Evolutionary conservation across 495 filamentous ascomycete genomes (phyloP), one percentile per base, ranked within the genome.

Genomic region (Opeltia flavorubescens): DNA sequence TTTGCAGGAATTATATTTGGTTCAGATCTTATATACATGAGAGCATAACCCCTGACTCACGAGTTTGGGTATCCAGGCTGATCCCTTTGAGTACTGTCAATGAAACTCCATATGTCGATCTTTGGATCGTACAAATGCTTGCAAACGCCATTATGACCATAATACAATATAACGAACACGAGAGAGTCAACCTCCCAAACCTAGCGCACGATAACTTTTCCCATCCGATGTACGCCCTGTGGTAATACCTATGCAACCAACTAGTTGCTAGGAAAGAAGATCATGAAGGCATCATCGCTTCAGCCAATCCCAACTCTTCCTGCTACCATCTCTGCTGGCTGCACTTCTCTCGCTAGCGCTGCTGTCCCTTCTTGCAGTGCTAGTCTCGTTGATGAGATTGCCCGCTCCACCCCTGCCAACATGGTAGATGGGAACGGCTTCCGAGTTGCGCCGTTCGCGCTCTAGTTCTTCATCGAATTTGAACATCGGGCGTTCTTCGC

Each of bases 401-500:
- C 87, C 91, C 28, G 82, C 83, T 43, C 91, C 91, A 33, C 91
- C 91, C 27, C 89, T 77, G 34, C 91, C 91, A 45, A 91, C 81
- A 58, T 91, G 80, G 67, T 79, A 86, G 38, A 86, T 74, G 21
- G 78, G 77, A 4, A 76, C 77, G 7, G 55, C 50, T n/a, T 61
- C 51, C 58, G 70, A 64, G 25, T 75, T 68, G 43, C 66, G 74
- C 53, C 74, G 70, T 50, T 75, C 81, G 50, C 80, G 76, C 54
- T 81, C 74, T 49, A 89, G 78, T 61, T 95, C 89, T 71, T 95
- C 89, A 65, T 94, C 86, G 67, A 95, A 91, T 50, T 76, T 81
- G 69, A 95, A 83, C 55, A 86, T 77, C 51, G 84, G 74, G 36
- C 83, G 78, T 54, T 82, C 77, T 58, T 76, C 71, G 28, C 55